Evolutionary conservation across 768 basidiomycete species (phyloP).

Genomic region (Lactifluus rugatus): DNA sequence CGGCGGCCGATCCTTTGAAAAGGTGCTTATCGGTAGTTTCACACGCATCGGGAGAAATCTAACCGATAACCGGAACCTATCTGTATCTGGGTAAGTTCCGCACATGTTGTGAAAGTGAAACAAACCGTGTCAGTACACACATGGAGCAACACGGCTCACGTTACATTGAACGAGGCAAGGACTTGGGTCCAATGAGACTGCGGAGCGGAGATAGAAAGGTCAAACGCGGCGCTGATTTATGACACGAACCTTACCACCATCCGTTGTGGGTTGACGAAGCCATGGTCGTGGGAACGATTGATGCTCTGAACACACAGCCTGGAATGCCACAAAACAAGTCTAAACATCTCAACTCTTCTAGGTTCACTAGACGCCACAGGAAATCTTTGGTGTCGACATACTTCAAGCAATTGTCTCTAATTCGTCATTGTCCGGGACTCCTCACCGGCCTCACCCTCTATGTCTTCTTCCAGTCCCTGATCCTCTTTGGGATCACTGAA

Average conservation of each 20-base stretch:
- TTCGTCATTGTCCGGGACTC: neutral
- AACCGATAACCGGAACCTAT: neutral
- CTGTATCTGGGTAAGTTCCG: neutral
- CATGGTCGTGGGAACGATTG: neutral
- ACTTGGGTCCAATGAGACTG: neutral
- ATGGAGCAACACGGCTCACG: too few relatives aligned
- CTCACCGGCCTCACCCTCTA: neutral
- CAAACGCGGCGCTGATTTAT: too few relatives aligned
- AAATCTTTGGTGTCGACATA: neutral
- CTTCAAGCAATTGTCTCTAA: neutral
- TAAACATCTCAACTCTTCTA: neutral
- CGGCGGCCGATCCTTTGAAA: neutral
- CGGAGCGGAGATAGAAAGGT: slow-evolving; percentile 1
- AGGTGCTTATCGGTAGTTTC: neutral
- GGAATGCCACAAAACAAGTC: too few relatives aligned
- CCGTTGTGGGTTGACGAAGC: neutral
- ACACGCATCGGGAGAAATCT: neutral
- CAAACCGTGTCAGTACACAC: too few relatives aligned
- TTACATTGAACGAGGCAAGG: too few relatives aligned
- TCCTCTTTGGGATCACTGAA: slow-evolving; percentile 14
- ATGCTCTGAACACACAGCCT: neutral
- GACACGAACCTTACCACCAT: too few relatives aligned
- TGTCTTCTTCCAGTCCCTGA: slow-evolving; percentile 15
- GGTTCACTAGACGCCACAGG: neutral
- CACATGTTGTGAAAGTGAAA: neutral